Conservation (phyloP, 345 rosid species). For the Brassica napus region DNA sequence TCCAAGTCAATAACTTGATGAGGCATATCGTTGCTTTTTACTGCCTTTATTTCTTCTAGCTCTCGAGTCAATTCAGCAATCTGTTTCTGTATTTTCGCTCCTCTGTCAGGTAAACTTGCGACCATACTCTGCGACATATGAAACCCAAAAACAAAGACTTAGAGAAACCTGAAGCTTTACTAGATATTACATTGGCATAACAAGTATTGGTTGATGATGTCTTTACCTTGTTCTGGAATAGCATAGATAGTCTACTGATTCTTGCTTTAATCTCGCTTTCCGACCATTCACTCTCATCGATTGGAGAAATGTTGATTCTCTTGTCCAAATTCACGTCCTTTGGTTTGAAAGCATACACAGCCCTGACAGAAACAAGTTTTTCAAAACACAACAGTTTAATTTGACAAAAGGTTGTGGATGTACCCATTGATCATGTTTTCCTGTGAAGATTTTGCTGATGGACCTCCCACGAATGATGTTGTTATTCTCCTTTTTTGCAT, state of each 20-base stretch:
- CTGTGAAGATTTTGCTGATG: constrained; percentile 47
- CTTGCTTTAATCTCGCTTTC: constrained; percentile 73
- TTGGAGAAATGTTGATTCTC: constrained; percentile 56
- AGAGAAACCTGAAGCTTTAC: background rate
- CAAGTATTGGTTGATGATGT: background rate
- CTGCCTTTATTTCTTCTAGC: constrained; percentile 52
- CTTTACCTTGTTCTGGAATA: constrained; percentile 66
- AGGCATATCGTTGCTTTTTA: constrained; percentile 29
- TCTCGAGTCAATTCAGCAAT: constrained; percentile 60
- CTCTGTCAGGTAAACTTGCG: constrained; percentile 77
- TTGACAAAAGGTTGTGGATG: constrained; percentile 13
- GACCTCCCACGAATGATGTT: constrained; percentile 40
- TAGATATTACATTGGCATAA: background rate
- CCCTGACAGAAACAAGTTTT: constrained; percentile 48
- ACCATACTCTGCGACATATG: constrained; percentile 51
- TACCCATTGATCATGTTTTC: constrained; percentile 68
- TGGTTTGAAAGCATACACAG: constrained; percentile 80
- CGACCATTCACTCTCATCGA: constrained; percentile 47
- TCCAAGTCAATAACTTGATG: constrained; percentile 62
- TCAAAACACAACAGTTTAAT: background rate
- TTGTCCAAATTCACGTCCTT: constrained; percentile 60
- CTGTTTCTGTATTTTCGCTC: constrained; percentile 69
- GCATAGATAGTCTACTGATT: constrained; percentile 57
- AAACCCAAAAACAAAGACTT: constrained; percentile 10
- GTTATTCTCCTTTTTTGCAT: constrained; percentile 48